Percentiles rank a stretch among this genome's conserved stretches.
phyloP scores from a whole-genome alignment of 2,329 filamentous ascomycete genomes.

The Monilinia laxa region DNA sequence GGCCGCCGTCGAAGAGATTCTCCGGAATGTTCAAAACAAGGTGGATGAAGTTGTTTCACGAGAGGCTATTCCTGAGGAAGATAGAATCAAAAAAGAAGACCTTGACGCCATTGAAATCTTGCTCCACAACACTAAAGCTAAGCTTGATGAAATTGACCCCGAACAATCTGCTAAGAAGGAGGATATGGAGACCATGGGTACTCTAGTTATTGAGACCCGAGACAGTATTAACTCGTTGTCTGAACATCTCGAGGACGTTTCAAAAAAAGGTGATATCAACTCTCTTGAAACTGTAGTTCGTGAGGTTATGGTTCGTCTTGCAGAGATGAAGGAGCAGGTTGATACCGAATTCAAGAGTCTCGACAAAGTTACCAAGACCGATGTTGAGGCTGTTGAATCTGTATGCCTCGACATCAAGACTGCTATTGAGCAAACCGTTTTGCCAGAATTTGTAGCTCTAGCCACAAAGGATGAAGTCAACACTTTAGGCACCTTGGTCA shows the following conservation, averaged over 20 bases:
- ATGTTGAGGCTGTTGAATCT: conserved; percentile 77
- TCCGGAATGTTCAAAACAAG: conserved; percentile 56
- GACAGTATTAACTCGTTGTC: conserved; percentile 67
- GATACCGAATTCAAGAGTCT: conserved; percentile 46
- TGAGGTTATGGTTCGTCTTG: conserved; percentile 72
- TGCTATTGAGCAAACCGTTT: conserved; percentile 69
- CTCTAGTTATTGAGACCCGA: conserved; percentile 71
- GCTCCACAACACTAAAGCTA: conserved; percentile 83
- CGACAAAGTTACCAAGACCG: conserved; percentile 73
- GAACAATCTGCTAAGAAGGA: conserved; percentile 69
- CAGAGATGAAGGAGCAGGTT: conserved; percentile 61
- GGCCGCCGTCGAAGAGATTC: conserved; percentile 53
- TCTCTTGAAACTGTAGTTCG: conserved; percentile 75
- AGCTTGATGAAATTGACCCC: conserved; percentile 78
- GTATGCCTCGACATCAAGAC: conserved; percentile 83
- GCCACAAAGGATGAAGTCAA: conserved; percentile 75
- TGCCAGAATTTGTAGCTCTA: conserved; percentile 68
- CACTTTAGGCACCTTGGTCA: conserved; percentile 67
- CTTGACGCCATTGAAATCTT: conserved; percentile 89
- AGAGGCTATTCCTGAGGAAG: conserved; percentile 42
- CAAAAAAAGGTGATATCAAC: conserved; percentile 75
- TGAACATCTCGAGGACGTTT: conserved; percentile 65
- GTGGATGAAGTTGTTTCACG: conserved; percentile 53
- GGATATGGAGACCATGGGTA: conserved; percentile 53
- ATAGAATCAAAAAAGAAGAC: conserved; percentile 73